Base-by-base conservation (phyloP, 306 rosid species). In the Glycine latifolia region DNA sequence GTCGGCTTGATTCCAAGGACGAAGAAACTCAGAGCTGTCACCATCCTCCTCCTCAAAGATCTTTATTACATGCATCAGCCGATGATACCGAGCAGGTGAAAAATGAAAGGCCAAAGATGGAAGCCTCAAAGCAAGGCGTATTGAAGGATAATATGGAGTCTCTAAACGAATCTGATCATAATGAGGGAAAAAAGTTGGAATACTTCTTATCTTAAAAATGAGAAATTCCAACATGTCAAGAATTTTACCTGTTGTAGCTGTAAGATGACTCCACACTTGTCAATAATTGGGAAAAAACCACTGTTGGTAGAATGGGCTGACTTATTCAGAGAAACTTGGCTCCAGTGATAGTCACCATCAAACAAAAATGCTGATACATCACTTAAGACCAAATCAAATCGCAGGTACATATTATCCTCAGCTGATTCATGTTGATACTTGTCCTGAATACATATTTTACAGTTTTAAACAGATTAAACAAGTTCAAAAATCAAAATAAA, bases 11-110 rank as follows among this genome's bases (percentile, higher is more conserved):
- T 89, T 79, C 98, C 98, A 93, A 58, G 96, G 93, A 81, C 61
- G 88, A 82, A 83, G 67, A 71, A 84, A 80, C 89, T 83, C 91
- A n/a, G 94, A 87, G 81, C 79, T 77, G 50, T 84, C 95, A 84
- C 46, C 79, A 85, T 89, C 93, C 82, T 86, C 88, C 81, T 80
- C 94, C 87, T 90, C 89, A 83, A 95, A 93, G 67, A 93, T 89
- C 88, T 93, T 95, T 63, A 87, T 82, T 10, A 95, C 90, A 86
- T 89, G 90, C 95, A 93, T 91, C 87, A 95, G 73, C 44, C 99
- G 91, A 86, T 95, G 98, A 90, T 91, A 95, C 71, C 99, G 92
- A 71, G 99, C 97, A 16, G 99, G 99, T 14, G 99, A 95, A 80
- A 95, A 95, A 86, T 95, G 98, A 82, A 95, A 95, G 77, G 87